phyloP scores from a whole-genome alignment of 2,329 filamentous ascomycete species.

The Samsoniella hepiali region DNA sequence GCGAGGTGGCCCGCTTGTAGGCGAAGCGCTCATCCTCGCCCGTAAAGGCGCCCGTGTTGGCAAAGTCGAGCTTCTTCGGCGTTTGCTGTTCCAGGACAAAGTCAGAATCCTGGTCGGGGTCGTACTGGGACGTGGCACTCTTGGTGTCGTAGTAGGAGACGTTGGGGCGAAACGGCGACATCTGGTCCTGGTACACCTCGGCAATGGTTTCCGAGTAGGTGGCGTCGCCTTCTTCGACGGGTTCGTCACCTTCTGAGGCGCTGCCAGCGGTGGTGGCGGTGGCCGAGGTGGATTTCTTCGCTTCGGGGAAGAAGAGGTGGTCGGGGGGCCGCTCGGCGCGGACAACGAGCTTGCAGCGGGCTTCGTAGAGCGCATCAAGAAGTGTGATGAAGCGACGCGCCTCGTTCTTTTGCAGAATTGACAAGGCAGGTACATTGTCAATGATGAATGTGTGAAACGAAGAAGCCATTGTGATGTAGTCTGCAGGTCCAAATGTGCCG shows the following conservation, averaged over 20 bases:
- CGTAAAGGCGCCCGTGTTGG: slow-evolving; percentile 64
- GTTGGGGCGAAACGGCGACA: slow-evolving; percentile 75
- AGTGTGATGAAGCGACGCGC: slow-evolving; percentile 77
- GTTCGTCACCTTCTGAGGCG: slow-evolving; percentile 7
- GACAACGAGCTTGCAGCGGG: slow-evolving; percentile 72
- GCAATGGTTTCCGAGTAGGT: slow-evolving; percentile 44
- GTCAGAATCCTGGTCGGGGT: slow-evolving; percentile 57
- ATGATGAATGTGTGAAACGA: slow-evolving; percentile 76
- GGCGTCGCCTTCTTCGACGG: slow-evolving; percentile 32
- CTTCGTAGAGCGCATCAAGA: slow-evolving; percentile 77
- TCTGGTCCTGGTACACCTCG: slow-evolving; percentile 76
- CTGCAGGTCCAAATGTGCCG: slow-evolving; percentile 68
- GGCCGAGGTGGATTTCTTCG: slow-evolving; percentile 23
- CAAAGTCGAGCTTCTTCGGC: slow-evolving; percentile 57
- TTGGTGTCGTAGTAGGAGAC: slow-evolving; percentile 60
- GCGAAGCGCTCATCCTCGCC: slow-evolving; percentile 81
- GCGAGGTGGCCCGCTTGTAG: slow-evolving; percentile 70
- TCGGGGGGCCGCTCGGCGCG: slow-evolving; percentile 67
- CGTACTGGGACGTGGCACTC: slow-evolving; percentile 45
- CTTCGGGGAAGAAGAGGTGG: slow-evolving; percentile 72
- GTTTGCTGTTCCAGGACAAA: slow-evolving; percentile 41
- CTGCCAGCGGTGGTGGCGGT: neutral
- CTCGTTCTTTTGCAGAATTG: slow-evolving; percentile 71
- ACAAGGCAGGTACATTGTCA: slow-evolving; percentile 65
- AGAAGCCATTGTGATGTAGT: slow-evolving; percentile 79